These are phyloP conservation scores for Kokia cookei DNA, from an alignment of 441 rosid species.

Conservation along the genomic window DNA sequence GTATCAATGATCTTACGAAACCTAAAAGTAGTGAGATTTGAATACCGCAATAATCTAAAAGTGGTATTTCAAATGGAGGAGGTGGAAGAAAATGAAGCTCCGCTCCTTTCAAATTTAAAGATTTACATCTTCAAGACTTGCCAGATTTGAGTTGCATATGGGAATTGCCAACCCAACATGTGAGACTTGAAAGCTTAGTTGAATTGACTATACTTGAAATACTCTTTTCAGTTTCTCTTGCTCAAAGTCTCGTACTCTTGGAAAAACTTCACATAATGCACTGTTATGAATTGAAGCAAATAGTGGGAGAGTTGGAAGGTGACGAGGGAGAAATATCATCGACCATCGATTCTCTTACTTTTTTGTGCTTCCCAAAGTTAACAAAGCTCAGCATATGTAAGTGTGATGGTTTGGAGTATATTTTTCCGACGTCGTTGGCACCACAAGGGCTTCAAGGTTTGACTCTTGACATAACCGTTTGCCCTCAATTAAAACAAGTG, in stretches of 20 bases:
- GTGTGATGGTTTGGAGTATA: neutral
- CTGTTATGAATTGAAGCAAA: neutral
- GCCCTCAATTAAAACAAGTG: neutral
- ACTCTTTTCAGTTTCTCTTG: neutral
- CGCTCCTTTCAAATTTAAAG: neutral
- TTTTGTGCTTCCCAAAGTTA: neutral
- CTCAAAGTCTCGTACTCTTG: neutral
- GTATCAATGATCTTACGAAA: neutral
- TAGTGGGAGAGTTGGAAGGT: neutral
- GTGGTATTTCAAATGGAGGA: neutral
- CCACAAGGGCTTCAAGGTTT: neutral
- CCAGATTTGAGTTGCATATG: neutral
- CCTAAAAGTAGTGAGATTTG: neutral
- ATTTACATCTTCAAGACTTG: fast-evolving
- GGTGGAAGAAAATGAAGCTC: neutral
- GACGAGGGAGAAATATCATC: neutral
- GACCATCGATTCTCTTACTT: neutral
- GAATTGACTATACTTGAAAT: neutral
- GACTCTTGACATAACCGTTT: neutral
- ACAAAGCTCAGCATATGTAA: fast-evolving
- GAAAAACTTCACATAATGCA: neutral
- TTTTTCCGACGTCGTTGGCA: neutral
- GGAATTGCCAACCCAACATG: neutral
- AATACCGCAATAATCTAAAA: neutral
- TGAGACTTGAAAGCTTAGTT: neutral